Percentiles rank a stretch among this genome's conserved stretches.
Evolutionary conservation across 1,284 basidiomycete genomes (phyloP).

Genomic region (Cutaneotrichosporon sp.): DNA sequence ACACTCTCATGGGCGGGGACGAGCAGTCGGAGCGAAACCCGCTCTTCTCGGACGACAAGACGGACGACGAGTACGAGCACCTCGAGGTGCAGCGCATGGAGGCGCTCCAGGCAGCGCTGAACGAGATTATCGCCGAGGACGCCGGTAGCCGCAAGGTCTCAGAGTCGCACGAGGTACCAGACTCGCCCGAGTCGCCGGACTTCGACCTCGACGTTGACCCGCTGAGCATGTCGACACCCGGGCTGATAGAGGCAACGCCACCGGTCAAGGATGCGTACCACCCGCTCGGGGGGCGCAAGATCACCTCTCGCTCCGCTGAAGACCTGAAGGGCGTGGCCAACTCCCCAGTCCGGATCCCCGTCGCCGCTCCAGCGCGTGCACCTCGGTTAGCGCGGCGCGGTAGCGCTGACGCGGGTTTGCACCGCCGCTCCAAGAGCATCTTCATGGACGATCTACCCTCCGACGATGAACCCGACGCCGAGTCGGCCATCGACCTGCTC

Average conservation of each 20-base stretch:
- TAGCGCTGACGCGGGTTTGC: constrained; percentile 9
- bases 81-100: constrained; percentile 69
- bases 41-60: constrained; percentile 38
- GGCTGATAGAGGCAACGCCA: background rate
- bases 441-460: constrained; percentile 48
- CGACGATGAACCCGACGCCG: constrained; percentile 57
- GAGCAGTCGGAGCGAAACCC: constrained; percentile 57
- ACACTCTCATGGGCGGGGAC: constrained; percentile 43
- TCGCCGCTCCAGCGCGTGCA: background rate
- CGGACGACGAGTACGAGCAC: constrained; percentile 51
- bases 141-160: constrained; percentile 13
- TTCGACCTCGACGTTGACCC: constrained; percentile 10
- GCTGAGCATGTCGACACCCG: constrained; percentile 13
- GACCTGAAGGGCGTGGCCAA: constrained; percentile 27
- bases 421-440: constrained; percentile 25
- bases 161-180: background rate
- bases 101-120: constrained; percentile 89
- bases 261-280: background rate
- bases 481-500: constrained; percentile 58
- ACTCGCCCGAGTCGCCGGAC: background rate
- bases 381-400: constrained; percentile 12
- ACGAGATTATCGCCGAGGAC: constrained; percentile 87
- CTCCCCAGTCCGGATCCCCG: constrained; percentile 8
- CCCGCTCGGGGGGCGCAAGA: constrained; percentile 19
- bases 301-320: constrained; percentile 40